Evolutionary conservation across 73 alveolate species (phyloP), one percentile per base, ranked within the genome.

Genomic region (Tetrahymena elliotti): DNA sequence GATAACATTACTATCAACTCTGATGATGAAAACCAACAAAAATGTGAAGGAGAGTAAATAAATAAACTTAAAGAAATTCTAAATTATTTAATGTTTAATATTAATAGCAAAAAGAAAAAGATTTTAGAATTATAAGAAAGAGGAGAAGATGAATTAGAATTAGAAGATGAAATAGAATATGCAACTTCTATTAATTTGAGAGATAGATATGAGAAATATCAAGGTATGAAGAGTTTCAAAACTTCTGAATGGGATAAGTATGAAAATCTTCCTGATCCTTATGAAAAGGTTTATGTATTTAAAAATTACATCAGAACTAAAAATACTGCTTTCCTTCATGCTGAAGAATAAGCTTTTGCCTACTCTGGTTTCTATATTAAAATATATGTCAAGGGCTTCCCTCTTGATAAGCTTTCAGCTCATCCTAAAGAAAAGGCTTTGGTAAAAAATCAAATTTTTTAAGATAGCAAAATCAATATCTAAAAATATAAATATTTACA

Each of bases 171-270:
- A 38, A 84, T 94, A 13, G 96, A 94, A 33, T 94, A 94, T 83
- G 83, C 84, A 16, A 93, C 94, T 24, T 84, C 93, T 24, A 92
- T 83, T 12, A 95, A 93, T 35, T 52, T 93, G 94, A 95, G 96
- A 54, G 97, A 95, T 33, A 82, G 96, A 95, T 93, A 95, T 15
- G 97, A 96, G 37, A 97, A 98, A 96, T 99, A 99, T 97, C 92
- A 99, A 52, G 99, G 99, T 12, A 96, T 99, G 52, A 99, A 99
- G 84, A 98, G 99, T 54, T 97, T 99, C 94, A 98, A 99, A 88
- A 98, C 99, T 82, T 98, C 99, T 38, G 97, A 98, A 35, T 99
- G 99, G 99, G 99, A 99, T 96, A 99, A 99, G 12, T 98, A 96
- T 94, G 99, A 98, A 93, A 98, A 98, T 93, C 98, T 99, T 12